Base-by-base conservation (phyloP, 2,329 filamentous ascomycete species). In the Zymoseptoria pseudotritici region DNA sequence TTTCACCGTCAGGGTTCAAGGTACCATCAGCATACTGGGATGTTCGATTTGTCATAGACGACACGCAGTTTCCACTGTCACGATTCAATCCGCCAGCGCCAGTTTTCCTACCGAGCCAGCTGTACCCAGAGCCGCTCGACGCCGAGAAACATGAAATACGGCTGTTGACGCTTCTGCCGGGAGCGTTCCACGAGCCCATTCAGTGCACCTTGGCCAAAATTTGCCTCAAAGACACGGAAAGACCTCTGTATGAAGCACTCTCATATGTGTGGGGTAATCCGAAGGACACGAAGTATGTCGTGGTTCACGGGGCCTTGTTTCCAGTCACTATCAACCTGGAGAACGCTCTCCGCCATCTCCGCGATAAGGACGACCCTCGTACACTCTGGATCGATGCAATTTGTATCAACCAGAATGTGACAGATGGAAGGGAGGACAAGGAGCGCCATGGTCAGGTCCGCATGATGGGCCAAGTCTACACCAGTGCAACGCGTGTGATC, bases 351-450 rank as follows among this genome's bases (percentile, higher is more conserved):
- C 36, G 46, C 6, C 46, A 26, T 57, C 42, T 57, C 10, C 36
- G 46, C 9, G n/a, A 50, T 17, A 8, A 24, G n/a, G 1, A 10
- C 7, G 10, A 4, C 11, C 29, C 9, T 7, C 21, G 20, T 2
- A 24, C 24, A 20, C 49, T 62, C 5, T 63, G 61, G 59, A 22
- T 63, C 17, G 61, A 62, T 29, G 61, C 59, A 49, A 53, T 63
- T 6, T 63, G 59, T 54, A 62, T 62, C 20, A 62, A 63, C 22
- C 59, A 63, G 46, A 26, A 54, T 9, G 58, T 67, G 42, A 29
- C 42, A 8, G 21, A 36, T 2, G 13, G 9, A 36, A 4, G 9
- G 9, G 57, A 59, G n/a, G 24, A 52, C 2, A 21, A 17, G 2
- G 61, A 63, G 51, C 57, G 54, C 17, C 22, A 26, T 17, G 11